Base-by-base conservation (phyloP, 768 basidiomycete species). In the Baorangia bicolor region DNA sequence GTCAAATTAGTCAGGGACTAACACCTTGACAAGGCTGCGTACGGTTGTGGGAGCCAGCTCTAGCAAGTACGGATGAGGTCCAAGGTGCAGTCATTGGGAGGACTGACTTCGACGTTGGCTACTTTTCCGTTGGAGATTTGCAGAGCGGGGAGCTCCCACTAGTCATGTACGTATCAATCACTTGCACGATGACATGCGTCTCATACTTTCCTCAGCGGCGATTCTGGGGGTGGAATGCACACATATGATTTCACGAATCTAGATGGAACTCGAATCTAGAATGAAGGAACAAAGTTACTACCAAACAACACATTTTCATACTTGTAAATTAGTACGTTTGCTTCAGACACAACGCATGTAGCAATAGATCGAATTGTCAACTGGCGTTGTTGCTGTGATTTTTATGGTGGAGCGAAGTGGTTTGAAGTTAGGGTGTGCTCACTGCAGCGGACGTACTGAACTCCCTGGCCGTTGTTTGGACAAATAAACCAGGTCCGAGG, bases 1-100 rank as follows among this genome's bases (percentile, higher is more conserved):
- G 35, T 37, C 39, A 5, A 25, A 23, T 33, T 31, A 40, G 43
- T 44, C 42, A 44, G 16, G 20, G 14, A 33, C 45, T 67, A 34
- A 58, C 28, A 28, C 39, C 41, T 33, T 56, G 40, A 41, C 39
- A 63, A 88, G 87, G 87, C n/a, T 87, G 85, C 63, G 78, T 90
- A 11, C 77, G 87, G 27, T 60, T 87, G 34, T 90, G 87, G 87
- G 80, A 88, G 62, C 78, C 84, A 7, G 69, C 73, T 25, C 64
- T 71, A n/a, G 74, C 81, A 2, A 60, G 59, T 2, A 63, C 68
- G 8, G 70, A 75, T 48, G 63, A 68, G 3, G 53, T 60, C 4
- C 82, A 85, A 65, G 85, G 82, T 16, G 68, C 44, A 3, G 65
- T 81, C 10, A 60, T 89, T 14, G 85, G 80, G 5, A 75, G 82